Evolutionary conservation across 495 filamentous ascomycete species (phyloP).

Genomic region (Talaromyces stipitatus): DNA sequence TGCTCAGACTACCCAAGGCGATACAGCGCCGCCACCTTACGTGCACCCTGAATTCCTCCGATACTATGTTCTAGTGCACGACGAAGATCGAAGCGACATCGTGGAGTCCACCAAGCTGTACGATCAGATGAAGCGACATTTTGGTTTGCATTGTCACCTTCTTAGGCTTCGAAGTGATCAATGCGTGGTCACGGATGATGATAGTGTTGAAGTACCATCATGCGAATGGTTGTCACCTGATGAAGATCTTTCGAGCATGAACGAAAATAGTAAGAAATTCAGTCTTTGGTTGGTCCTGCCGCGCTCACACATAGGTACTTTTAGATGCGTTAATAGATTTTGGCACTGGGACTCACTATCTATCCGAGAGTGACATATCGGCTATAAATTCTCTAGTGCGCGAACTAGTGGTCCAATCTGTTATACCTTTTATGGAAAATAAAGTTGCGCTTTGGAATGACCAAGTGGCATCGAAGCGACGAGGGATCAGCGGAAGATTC

Average conservation of each 20-base stretch:
- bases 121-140: conserved; percentile 96
- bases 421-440: conserved; percentile 93
- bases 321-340: conserved; percentile 48
- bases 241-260: conserved; percentile 71
- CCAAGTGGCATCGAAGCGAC: conserved; percentile 82
- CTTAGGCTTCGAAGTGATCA: conserved; percentile 75
- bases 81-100: conserved; percentile 91
- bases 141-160: conserved; percentile 91
- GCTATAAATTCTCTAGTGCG: conserved; percentile 82
- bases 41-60: conserved; percentile 82
- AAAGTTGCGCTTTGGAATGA: conserved; percentile 90
- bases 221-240: conserved; percentile 84
- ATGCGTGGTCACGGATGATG: conserved; percentile 87
- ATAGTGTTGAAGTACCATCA: conserved; percentile 69
- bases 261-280: conserved; percentile 43
- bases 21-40: conserved; percentile 64
- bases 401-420: conserved; percentile 86
- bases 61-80: conserved; percentile 96
- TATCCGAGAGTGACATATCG: conserved; percentile 86
- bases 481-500: conserved; percentile 81
- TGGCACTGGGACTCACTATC: conserved; percentile 62
- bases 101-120: conserved; percentile 79
- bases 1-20: conserved; percentile 60
- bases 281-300: neutral
- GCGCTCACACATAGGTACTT: conserved; percentile 13